Conservation (phyloP, 257 asterid species). For the Fraxinus excelsior region DNA sequence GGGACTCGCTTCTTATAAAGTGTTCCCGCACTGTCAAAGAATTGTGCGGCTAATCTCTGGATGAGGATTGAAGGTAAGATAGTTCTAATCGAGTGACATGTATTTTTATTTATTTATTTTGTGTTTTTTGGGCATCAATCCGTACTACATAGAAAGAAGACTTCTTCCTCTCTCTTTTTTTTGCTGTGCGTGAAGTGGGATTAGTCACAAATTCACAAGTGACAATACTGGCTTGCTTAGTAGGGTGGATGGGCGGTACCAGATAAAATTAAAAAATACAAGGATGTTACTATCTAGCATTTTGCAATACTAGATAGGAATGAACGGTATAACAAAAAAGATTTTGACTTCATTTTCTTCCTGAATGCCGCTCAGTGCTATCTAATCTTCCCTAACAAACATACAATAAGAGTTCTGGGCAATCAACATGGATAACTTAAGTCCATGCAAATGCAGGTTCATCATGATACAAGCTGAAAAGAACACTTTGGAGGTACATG, state of each 20-base stretch:
- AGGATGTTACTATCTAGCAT: background rate
- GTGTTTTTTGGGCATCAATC: no score
- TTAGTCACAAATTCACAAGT: background rate
- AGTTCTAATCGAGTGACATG: no score
- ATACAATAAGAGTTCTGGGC: constrained; percentile 2
- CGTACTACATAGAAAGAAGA: no score
- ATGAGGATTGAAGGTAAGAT: no score
- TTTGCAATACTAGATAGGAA: background rate
- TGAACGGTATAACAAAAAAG: no score
- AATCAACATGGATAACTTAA: background rate
- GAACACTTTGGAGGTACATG: background rate
- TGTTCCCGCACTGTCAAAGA: background rate
- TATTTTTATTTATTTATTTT: no score
- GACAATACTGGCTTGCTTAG: background rate
- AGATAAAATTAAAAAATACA: no score
- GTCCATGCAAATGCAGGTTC: constrained; percentile 6
- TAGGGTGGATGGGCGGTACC: background rate
- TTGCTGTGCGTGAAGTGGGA: no score
- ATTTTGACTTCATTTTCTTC: background rate
- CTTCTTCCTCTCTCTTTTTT: no score
- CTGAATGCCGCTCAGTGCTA: background rate
- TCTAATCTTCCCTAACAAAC: background rate
- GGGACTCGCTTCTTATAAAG: no score
- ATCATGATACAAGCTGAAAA: background rate
- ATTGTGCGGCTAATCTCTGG: background rate